Evolutionary conservation across 352 stramenopile genomes (phyloP).

Genomic region (Globisporangium yorkense): DNA sequence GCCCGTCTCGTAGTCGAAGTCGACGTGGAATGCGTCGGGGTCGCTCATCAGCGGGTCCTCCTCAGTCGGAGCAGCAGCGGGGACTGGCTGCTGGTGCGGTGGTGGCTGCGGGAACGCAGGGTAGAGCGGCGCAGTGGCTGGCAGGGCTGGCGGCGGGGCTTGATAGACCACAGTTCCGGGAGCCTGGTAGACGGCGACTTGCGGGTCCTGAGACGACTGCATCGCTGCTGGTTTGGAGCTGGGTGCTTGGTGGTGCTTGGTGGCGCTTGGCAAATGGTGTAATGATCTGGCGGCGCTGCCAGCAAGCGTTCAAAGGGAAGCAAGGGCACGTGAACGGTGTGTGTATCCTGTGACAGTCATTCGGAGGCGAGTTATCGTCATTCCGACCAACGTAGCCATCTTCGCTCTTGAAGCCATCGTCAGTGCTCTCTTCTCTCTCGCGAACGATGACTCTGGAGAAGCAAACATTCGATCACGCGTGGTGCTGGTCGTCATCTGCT

Average conservation of each 20-base stretch:
- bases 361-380: background rate
- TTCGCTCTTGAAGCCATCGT: background rate
- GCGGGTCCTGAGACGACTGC: background rate
- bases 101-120: background rate
- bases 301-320: background rate
- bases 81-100: background rate
- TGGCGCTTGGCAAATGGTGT: background rate
- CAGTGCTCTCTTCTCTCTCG: too few species aligned
- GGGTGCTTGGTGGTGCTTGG: background rate
- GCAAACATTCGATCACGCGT: background rate
- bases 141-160: background rate
- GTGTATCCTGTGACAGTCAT: background rate
- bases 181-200: background rate
- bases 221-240: background rate
- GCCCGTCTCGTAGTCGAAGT: slow-evolving; percentile 19
- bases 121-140: background rate
- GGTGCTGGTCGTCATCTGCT: too few species aligned
- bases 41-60: slow-evolving; percentile 2
- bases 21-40: slow-evolving; percentile 10
- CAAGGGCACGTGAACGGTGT: too few species aligned
- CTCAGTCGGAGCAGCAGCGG: background rate
- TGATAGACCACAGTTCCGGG: background rate
- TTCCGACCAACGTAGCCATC: background rate
- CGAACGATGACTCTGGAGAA: background rate
- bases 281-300: background rate